These are phyloP conservation scores for Pseudonectria buxi DNA, from an alignment of 2,329 filamentous ascomycete genomes.

Conservation along the genomic window DNA sequence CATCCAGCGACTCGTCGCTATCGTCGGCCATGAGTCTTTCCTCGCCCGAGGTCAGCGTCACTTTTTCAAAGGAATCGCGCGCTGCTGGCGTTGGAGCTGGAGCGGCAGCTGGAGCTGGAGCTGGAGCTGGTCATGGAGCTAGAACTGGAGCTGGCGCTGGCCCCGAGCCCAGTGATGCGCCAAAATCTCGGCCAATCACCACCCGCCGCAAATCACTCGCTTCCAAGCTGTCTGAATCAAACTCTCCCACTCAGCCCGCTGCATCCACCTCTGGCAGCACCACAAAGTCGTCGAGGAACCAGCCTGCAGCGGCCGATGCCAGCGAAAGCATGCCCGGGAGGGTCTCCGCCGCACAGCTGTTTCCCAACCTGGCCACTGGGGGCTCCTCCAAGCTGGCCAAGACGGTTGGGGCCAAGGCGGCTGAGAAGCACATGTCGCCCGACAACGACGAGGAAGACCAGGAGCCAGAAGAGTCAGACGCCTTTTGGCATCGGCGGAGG, in stretches of 20 bases:
- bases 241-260: slow-evolving; percentile 25
- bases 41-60: slow-evolving; percentile 30
- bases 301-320: slow-evolving; percentile 2
- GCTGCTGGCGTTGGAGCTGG: slow-evolving; percentile 2
- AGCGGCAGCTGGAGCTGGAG: background rate
- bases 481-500: slow-evolving; percentile 29
- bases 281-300: background rate
- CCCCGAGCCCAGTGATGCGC: slow-evolving; percentile 29
- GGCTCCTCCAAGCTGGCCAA: slow-evolving; percentile 18
- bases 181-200: slow-evolving; percentile 35
- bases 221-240: slow-evolving; percentile 31
- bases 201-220: slow-evolving; percentile 33
- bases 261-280: slow-evolving; percentile 17
- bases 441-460: slow-evolving; percentile 24
- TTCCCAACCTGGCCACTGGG: slow-evolving; percentile 26
- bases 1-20: slow-evolving; percentile 37
- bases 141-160: slow-evolving; percentile 7
- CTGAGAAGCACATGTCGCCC: slow-evolving; percentile 13
- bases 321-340: slow-evolving; percentile 34
- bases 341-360: slow-evolving; percentile 26
- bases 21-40: slow-evolving; percentile 34
- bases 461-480: slow-evolving; percentile 12
- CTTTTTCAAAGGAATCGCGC: slow-evolving; percentile 1
- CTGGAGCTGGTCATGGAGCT: slow-evolving; percentile 12
- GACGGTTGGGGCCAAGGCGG: slow-evolving; percentile 20